Evolutionary conservation across 139 green algal species (phyloP).

Genomic region (Auxenochlorella protothecoides): DNA sequence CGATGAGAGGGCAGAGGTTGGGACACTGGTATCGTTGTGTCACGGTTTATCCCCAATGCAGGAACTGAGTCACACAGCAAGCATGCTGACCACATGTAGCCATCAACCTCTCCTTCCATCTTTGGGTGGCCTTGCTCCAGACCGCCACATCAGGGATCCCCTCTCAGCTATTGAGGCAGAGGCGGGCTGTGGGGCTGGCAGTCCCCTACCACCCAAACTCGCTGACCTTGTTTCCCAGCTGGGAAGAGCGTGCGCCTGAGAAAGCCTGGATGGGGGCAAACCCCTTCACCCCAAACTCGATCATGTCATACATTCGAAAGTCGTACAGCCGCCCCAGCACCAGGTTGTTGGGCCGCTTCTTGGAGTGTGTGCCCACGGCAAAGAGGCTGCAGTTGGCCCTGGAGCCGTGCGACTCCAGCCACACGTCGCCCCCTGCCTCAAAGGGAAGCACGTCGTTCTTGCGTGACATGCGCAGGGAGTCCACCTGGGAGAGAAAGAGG

Average conservation of each 20-base stretch:
- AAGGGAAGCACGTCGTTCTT: slow-evolving; percentile 82
- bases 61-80: too few species aligned
- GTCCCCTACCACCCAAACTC: not conserved
- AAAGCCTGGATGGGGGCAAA: slow-evolving; percentile 44
- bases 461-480: slow-evolving; percentile 55
- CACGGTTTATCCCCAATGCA: too few species aligned
- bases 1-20: not conserved
- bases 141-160: too few species aligned
- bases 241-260: slow-evolving; percentile 6
- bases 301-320: slow-evolving; percentile 72
- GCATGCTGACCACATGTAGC: too few species aligned
- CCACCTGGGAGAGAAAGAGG: slow-evolving; percentile 25
- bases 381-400: slow-evolving; percentile 62
- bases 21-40: too few species aligned
- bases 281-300: slow-evolving; percentile 65
- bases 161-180: too few species aligned
- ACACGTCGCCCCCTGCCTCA: slow-evolving; percentile 68
- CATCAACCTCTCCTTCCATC: too few species aligned
- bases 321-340: slow-evolving; percentile 85
- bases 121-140: too few species aligned
- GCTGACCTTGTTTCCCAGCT: slow-evolving; percentile 48
- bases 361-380: slow-evolving; percentile 72
- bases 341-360: slow-evolving; percentile 96
- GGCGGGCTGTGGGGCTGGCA: too few species aligned
- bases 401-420: slow-evolving; percentile 49